Evolutionary conservation across 495 filamentous ascomycete genomes (phyloP).

Genomic region (Polyplosphaeria fusca): DNA sequence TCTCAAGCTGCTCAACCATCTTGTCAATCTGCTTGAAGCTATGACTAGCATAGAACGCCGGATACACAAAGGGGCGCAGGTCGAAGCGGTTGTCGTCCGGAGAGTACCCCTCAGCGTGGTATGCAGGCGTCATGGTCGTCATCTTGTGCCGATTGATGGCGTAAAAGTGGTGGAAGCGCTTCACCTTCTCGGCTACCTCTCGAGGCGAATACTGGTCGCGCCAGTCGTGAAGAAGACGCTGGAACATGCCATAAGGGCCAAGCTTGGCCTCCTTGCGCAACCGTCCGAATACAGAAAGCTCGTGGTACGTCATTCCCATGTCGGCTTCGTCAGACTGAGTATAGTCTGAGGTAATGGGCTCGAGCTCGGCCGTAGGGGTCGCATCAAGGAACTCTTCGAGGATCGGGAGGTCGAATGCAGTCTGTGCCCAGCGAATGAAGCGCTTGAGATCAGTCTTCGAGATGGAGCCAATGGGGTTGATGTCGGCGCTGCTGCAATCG

Average conservation of each 20-base stretch:
- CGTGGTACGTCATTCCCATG: constrained; percentile 62
- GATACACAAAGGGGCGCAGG: constrained; percentile 42
- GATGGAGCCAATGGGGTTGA: constrained; percentile 45
- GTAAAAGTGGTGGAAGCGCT: constrained; percentile 66
- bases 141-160: constrained; percentile 49
- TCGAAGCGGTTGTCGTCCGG: constrained; percentile 72
- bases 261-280: constrained; percentile 71
- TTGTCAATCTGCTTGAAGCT: constrained; percentile 39
- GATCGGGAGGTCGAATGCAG: constrained; percentile 65
- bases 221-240: constrained; percentile 69
- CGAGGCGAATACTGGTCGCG: constrained; percentile 47
- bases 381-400: constrained; percentile 60
- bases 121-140: constrained; percentile 42
- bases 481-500: constrained; percentile 53
- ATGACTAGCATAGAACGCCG: constrained; percentile 35
- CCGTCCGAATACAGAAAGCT: constrained; percentile 55
- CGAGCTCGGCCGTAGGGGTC: constrained; percentile 55
- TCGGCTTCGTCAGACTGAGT: constrained; percentile 71
- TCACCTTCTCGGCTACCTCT: constrained; percentile 60
- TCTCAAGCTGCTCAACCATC: constrained; percentile 34
- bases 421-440: constrained; percentile 67
- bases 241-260: constrained; percentile 69
- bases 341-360: constrained; percentile 69
- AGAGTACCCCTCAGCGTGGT: constrained; percentile 42
- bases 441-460: constrained; percentile 64